Percentiles rank a stretch among this genome's conserved stretches.
Conservation (phyloP, 345 rosid genomes). For the Boechera divaricarpa region DNA sequence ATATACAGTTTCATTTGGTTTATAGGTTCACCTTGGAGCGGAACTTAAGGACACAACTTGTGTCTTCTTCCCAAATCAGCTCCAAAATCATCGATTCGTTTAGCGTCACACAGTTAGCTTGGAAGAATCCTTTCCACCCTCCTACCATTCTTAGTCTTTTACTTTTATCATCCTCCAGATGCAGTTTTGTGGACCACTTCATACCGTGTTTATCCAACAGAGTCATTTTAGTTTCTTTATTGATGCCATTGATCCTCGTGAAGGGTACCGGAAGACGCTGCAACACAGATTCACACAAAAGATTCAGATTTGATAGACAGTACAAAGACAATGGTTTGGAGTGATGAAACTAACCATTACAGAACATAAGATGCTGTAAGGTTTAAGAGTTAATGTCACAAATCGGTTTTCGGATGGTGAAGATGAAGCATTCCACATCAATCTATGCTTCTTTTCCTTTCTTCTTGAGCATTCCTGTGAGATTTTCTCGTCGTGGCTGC, state of each 20-base stretch:
- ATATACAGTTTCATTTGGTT: conserved; percentile 5
- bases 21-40: conserved; percentile 30
- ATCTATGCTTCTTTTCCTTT: not conserved
- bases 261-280: conserved; percentile 29
- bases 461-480: not conserved
- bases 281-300: not conserved
- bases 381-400: conserved; percentile 24
- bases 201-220: conserved; percentile 35
- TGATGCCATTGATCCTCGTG: conserved; percentile 19
- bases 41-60: conserved; percentile 30
- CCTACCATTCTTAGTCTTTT: not conserved
- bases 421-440: conserved; percentile 5
- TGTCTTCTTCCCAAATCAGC: conserved; percentile 24
- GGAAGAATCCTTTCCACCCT: conserved; percentile 30
- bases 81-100: conserved; percentile 22
- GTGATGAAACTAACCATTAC: conserved; percentile 32
- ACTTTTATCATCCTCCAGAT: not conserved
- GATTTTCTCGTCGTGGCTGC: not conserved
- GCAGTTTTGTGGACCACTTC: conserved; percentile 25
- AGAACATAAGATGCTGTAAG: not conserved
- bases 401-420: conserved; percentile 28
- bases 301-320: not conserved
- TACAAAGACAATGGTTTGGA: not conserved
- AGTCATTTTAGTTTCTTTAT: conserved; percentile 7
- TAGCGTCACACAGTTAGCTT: conserved; percentile 33